Evolutionary conservation across 2,329 filamentous ascomycete species (phyloP).

Genomic region (Dactylellina parvicollis): DNA sequence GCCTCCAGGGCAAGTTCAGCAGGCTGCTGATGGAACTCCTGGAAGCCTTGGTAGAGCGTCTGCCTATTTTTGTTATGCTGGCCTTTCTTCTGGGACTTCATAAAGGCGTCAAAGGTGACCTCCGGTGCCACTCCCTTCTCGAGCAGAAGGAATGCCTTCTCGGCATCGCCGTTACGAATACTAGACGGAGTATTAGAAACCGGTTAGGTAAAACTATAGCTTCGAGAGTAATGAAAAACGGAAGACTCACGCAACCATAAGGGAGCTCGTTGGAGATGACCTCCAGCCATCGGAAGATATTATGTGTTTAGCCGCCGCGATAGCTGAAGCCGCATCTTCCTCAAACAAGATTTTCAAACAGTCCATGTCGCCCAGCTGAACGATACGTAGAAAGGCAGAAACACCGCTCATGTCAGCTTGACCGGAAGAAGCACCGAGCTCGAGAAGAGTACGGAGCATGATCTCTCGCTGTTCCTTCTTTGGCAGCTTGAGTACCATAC

Average conservation of each 20-base stretch:
- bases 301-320: constrained; percentile 30
- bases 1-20: constrained; percentile 70
- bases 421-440: constrained; percentile 75
- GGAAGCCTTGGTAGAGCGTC: constrained; percentile 65
- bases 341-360: constrained; percentile 64
- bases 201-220: not conserved
- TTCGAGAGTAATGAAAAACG: not conserved
- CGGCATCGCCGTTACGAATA: constrained; percentile 63
- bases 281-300: constrained; percentile 12
- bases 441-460: constrained; percentile 73
- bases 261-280: constrained; percentile 2
- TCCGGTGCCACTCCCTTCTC: constrained; percentile 70
- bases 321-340: constrained; percentile 43
- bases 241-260: constrained; percentile 39
- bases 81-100: constrained; percentile 67
- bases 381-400: constrained; percentile 74
- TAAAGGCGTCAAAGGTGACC: constrained; percentile 73
- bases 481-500: constrained; percentile 74
- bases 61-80: constrained; percentile 60
- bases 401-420: constrained; percentile 73
- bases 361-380: constrained; percentile 64
- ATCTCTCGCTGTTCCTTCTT: constrained; percentile 63
- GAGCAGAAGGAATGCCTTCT: constrained; percentile 71
- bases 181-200: constrained; percentile 62
- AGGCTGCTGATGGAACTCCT: constrained; percentile 69